Evolutionary conservation across 176 grass and related monocot genomes (phyloP).

Genomic region (Saccharum officinarum): DNA sequence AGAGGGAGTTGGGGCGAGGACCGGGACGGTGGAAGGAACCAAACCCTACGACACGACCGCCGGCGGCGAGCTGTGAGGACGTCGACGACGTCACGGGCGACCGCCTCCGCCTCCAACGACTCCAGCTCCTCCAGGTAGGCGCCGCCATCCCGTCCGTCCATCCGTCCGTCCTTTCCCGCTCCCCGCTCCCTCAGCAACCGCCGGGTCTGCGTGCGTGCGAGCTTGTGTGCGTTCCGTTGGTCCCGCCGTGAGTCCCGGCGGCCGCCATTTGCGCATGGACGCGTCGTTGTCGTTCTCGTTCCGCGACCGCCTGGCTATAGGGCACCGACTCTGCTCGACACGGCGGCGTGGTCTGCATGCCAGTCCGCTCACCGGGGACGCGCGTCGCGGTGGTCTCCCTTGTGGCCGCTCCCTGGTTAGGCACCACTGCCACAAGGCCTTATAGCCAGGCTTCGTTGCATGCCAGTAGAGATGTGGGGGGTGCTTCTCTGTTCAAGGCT

Average conservation of each 20-base stretch:
- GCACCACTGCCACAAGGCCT: neutral
- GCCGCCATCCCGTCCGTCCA: neutral
- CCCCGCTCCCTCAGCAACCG: neutral
- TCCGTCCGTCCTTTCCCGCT: neutral
- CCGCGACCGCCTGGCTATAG: neutral
- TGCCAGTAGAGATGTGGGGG: neutral
- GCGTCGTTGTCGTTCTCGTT: too few relatives aligned
- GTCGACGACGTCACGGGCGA: neutral
- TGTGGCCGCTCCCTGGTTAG: neutral
- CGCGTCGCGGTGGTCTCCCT: neutral
- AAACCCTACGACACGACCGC: constrained; percentile 8
- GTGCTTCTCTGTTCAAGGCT: neutral
- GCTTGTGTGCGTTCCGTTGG: neutral
- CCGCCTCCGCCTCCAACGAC: neutral
- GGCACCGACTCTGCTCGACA: neutral
- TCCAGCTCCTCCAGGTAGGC: neutral
- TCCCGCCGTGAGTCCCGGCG: neutral
- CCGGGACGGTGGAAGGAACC: neutral
- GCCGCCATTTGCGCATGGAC: neutral
- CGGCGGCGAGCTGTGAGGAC: neutral
- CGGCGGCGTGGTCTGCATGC: neutral
- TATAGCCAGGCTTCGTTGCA: neutral
- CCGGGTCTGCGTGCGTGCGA: neutral
- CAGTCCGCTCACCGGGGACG: too few relatives aligned
- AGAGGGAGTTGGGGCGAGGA: neutral